A percentile compares a stretch with the other conserved stretches of the same genome.
These are phyloP conservation scores for Talaromyces ruber DNA, from an alignment of 495 filamentous ascomycete species.

Conservation along the genomic window DNA sequence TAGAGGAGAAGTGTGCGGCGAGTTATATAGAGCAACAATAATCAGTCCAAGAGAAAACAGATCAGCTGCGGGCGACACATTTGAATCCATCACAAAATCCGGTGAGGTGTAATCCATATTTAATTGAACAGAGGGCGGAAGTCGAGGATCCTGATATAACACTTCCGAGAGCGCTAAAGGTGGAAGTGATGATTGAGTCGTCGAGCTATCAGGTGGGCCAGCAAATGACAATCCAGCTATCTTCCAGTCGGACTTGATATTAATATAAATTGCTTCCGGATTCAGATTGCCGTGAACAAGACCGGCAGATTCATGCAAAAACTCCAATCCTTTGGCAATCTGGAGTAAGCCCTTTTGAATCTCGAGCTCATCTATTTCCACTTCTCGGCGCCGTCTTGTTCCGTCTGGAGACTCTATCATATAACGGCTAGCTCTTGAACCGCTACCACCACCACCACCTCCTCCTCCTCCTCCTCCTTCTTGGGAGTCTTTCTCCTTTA, in stretches of 20 bases:
- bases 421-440: slow-evolving; percentile 66
- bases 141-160: slow-evolving; percentile 74
- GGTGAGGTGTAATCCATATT: slow-evolving; percentile 90
- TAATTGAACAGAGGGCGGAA: slow-evolving; percentile 77
- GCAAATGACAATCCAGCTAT: slow-evolving; percentile 89
- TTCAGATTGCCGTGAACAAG: slow-evolving; percentile 92
- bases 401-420: slow-evolving; percentile 76
- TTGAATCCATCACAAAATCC: slow-evolving; percentile 84
- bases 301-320: slow-evolving; percentile 91
- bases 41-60: slow-evolving; percentile 89
- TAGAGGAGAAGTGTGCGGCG: slow-evolving; percentile 78
- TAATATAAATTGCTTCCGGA: slow-evolving; percentile 89
- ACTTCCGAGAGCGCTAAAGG: slow-evolving; percentile 75
- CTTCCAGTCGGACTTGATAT: slow-evolving; percentile 98
- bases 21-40: slow-evolving; percentile 86
- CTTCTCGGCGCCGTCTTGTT: slow-evolving; percentile 61
- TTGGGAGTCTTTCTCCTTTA: slow-evolving; percentile 87
- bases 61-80: slow-evolving; percentile 70
- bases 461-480: too few relatives aligned
- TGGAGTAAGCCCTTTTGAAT: slow-evolving; percentile 94
- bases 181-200: slow-evolving; percentile 56
- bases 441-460: slow-evolving; percentile 34
- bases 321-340: slow-evolving; percentile 89
- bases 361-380: slow-evolving; percentile 95
- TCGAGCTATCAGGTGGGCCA: slow-evolving; percentile 62